These are phyloP conservation scores for Cicer cuneatum DNA, from an alignment of 306 rosid genomes.

Conservation along the genomic window DNA sequence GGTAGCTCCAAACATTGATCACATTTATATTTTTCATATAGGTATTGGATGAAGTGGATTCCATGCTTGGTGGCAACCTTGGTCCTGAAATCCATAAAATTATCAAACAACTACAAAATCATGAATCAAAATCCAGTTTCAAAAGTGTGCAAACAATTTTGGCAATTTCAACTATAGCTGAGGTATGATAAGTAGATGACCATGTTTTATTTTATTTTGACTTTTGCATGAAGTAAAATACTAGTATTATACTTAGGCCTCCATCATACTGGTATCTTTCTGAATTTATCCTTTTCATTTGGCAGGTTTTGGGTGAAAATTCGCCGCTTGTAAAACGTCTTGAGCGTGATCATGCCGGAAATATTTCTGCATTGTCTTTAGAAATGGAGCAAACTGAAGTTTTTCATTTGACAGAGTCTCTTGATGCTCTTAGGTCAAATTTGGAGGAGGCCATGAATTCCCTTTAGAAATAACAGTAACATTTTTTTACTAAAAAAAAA, in stretches of 20 bases:
- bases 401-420: conserved; percentile 48
- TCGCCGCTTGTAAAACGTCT: conserved; percentile 47
- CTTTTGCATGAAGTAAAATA: not conserved
- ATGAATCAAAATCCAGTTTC: conserved; percentile 57
- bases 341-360: conserved; percentile 51
- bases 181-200: conserved; percentile 50
- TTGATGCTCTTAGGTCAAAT: conserved; percentile 47
- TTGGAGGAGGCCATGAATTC: conserved; percentile 50
- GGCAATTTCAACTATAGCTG: conserved; percentile 76
- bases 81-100: conserved; percentile 72
- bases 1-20: conserved; percentile 30
- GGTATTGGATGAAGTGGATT: conserved; percentile 89
- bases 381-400: conserved; percentile 54
- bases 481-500: no score
- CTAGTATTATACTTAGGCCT: not conserved
- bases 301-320: conserved; percentile 55
- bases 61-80: conserved; percentile 76
- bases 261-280: conserved; percentile 11
- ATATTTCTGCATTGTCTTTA: conserved; percentile 50
- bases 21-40: conserved; percentile 38
- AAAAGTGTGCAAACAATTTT: conserved; percentile 80
- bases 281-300: conserved; percentile 38
- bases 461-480: conserved; percentile 35
- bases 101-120: conserved; percentile 62
- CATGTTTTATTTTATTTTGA: conserved; percentile 16